Percentiles rank a stretch among this genome's conserved stretches.
phyloP scores from a whole-genome alignment of 2,329 filamentous ascomycete species.

The Paraphaeosphaeria minitans region DNA sequence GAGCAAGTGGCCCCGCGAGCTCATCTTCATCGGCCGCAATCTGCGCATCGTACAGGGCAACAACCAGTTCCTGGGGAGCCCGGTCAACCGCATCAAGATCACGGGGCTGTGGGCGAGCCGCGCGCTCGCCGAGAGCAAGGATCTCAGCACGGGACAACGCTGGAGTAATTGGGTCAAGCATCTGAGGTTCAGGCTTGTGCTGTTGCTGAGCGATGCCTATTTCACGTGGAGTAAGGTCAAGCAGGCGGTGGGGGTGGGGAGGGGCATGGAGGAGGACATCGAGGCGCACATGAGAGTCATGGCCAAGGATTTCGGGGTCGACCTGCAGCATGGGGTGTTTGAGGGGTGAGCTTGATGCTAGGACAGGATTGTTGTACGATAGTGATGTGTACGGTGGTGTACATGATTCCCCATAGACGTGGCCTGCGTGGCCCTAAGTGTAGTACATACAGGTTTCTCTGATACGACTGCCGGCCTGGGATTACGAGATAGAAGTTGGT shows the following conservation, averaged over 20 bases:
- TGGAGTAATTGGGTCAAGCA: constrained; percentile 75
- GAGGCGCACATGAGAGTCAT: constrained; percentile 85
- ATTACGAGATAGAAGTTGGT: not conserved
- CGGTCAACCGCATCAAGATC: constrained; percentile 90
- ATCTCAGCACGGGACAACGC: constrained; percentile 66
- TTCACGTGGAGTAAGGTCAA: constrained; percentile 82
- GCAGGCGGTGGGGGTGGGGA: constrained; percentile 76
- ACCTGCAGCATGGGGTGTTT: constrained; percentile 86
- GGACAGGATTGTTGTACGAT: constrained; percentile 3
- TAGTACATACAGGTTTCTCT: not conserved
- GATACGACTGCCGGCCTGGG: not conserved
- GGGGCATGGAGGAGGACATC: constrained; percentile 93
- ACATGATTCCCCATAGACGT: constrained; percentile 8
- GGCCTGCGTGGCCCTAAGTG: not conserved
- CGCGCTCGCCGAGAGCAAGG: constrained; percentile 76
- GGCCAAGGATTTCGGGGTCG: constrained; percentile 89
- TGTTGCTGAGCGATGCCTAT: constrained; percentile 76
- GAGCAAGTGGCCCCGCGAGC: constrained; percentile 85
- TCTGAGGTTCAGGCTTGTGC: constrained; percentile 77
- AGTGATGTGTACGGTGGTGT: not conserved
- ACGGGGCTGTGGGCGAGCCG: constrained; percentile 88
- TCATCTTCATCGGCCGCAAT: constrained; percentile 90
- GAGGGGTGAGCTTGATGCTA: constrained; percentile 79
- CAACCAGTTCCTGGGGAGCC: constrained; percentile 87
- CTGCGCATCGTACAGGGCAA: constrained; percentile 92